Evolutionary conservation across 1,284 basidiomycete species (phyloP).

Genomic region (Mycena citricolor): DNA sequence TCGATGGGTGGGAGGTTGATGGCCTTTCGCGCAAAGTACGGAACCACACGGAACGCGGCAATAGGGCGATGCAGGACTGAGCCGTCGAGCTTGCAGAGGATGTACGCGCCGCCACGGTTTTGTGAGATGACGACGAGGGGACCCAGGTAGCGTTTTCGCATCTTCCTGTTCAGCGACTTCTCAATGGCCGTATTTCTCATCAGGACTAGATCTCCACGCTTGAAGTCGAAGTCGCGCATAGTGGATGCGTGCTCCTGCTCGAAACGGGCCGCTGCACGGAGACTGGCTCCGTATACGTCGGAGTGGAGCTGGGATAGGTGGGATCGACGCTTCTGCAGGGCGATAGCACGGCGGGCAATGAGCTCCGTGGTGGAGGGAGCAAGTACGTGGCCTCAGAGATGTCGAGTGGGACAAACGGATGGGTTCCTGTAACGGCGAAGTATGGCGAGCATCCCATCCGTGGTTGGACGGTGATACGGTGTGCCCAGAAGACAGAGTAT

Average conservation of each 20-base stretch:
- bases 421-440: conserved; percentile 34
- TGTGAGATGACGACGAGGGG: conserved; percentile 35
- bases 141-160: conserved; percentile 31
- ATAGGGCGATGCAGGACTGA: conserved; percentile 27
- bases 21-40: conserved; percentile 28
- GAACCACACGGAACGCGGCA: conserved; percentile 35
- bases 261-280: conserved; percentile 24
- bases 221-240: conserved; percentile 35
- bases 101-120: conserved; percentile 28
- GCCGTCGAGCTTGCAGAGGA: conserved; percentile 24
- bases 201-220: conserved; percentile 35
- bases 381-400: conserved; percentile 40
- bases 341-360: conserved; percentile 17
- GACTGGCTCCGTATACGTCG: conserved; percentile 24
- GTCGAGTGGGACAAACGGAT: conserved; percentile 41
- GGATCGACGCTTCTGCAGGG: conserved; percentile 4
- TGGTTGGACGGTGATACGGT: conserved; percentile 26
- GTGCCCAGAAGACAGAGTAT: conserved; percentile 39
- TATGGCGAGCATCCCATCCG: conserved; percentile 29
- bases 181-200: conserved; percentile 35
- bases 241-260: conserved; percentile 24
- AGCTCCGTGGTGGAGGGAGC: conserved; percentile 18
- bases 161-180: conserved; percentile 31
- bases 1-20: conserved; percentile 16
- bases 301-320: conserved; percentile 25